Evolutionary conservation across 805 yeast genomes (phyloP).

Genomic region (Yarrowia divulgata): DNA sequence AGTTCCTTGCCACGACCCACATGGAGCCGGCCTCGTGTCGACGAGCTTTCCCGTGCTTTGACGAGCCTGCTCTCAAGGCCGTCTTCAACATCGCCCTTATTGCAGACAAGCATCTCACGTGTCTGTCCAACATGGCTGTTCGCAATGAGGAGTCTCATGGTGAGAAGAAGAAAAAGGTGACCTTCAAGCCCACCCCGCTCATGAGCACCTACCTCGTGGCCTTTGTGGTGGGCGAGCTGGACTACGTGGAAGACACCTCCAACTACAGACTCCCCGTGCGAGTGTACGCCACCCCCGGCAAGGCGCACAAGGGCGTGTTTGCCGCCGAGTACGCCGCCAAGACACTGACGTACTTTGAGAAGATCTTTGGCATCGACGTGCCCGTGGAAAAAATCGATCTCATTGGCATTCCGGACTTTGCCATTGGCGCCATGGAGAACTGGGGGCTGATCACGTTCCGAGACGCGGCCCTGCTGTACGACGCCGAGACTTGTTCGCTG

Average conservation of each 20-base stretch:
- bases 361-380: slow-evolving; percentile 70
- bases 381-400: slow-evolving; percentile 84
- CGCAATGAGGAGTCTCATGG: slow-evolving; percentile 51
- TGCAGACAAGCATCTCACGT: slow-evolving; percentile 60
- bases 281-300: slow-evolving; percentile 77
- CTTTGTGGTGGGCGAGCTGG: slow-evolving; percentile 73
- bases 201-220: slow-evolving; percentile 81
- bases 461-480: slow-evolving; percentile 66
- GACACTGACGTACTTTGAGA: slow-evolving; percentile 69
- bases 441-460: slow-evolving; percentile 83
- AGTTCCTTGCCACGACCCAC: slow-evolving; percentile 69
- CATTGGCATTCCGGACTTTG: slow-evolving; percentile 77
- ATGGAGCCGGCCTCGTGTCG: slow-evolving; percentile 82
- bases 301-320: slow-evolving; percentile 66
- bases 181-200: slow-evolving; percentile 67
- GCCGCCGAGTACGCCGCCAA: slow-evolving; percentile 69
- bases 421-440: slow-evolving; percentile 91
- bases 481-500: slow-evolving; percentile 68
- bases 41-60: slow-evolving; percentile 78
- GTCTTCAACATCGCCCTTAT: slow-evolving; percentile 65
- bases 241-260: slow-evolving; percentile 62
- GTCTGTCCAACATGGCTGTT: slow-evolving; percentile 72
- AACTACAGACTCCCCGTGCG: slow-evolving; percentile 67
- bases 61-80: slow-evolving; percentile 75
- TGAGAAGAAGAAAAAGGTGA: slow-evolving; percentile 56